Base-by-base conservation (phyloP, 2,329 filamentous ascomycete species). In the Xylariaceae sp. region DNA sequence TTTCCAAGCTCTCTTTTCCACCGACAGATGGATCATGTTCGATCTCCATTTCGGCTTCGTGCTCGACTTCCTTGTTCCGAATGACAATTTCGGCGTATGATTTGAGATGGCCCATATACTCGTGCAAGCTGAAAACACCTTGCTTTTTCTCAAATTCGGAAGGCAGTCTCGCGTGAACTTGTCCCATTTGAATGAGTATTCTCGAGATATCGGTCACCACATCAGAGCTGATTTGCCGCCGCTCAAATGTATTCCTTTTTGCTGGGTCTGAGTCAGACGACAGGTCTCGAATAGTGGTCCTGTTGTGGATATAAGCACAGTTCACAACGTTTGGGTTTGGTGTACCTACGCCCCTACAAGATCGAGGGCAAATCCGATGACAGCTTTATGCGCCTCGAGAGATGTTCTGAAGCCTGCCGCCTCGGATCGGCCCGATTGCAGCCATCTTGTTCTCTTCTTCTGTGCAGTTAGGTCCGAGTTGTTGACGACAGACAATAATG, bases 91-190 rank as follows among this genome's bases (percentile, higher is more conserved):
- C 58, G 36, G 70, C 70, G 71, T 89, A 88, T 58, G 85, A 81
- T 6, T 86, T 86, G 6, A 91, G 79, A 0, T 86, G 82, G 63
- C 88, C 86, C 54, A 86, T 78, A 55, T 88, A 84, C 18, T 81
- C 86, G 52, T 86, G 84, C n/a, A 84, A 81, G 3, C 79, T 82
- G 1, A 84, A 82, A 55, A 89, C 83, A 49, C 87, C 84, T n/a
- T 85, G 80, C 69, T 82, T 84, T 55, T 80, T 80, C 63, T 83
- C 84, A 66, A 89, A 64, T 33, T 71, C 68, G n/a, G 59, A 52
- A n/a, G 69, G 64, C 6, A 73, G 45, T 17, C 64, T 60, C 16
- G 60, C 56, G 10, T 66, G 63, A 6, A 72, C 54, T 17, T 68
- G 61, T 45, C 62, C 61, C 59, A 74, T 70, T 43, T 70, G 66